Evolutionary conservation across 148 eudicot genomes (phyloP), one percentile per base, ranked within the genome.

Genomic region (Camellia japonica): DNA sequence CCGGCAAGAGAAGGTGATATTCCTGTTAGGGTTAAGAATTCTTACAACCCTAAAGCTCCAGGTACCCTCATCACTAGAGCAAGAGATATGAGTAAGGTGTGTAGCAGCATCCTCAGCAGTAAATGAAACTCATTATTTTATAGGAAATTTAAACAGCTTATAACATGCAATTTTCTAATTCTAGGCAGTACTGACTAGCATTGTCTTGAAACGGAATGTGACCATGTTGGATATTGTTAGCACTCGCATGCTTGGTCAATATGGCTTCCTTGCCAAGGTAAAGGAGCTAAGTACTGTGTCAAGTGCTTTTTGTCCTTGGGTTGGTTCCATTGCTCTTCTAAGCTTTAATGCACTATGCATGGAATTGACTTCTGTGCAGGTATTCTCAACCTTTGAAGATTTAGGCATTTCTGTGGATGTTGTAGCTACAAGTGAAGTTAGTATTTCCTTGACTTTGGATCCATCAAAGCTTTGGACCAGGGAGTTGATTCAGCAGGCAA

Each of bases 381-480:
- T 96, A n/a, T 96, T 96, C 83, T 81, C 99, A 64, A 93, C 74
- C 74, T 96, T 93, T 81, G 94, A 96, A 84, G 97, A 93, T 78
- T 81, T 96, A 79, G 98, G 94, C 70, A 96, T 93, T 80, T 95
- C 99, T 63, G 99, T 95, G 79, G 99, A 95, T 91, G 99, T 93
- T 67, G 97, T 96, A 60, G 99, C 99, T 61, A 96, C 99, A 71
- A 96, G 99, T 89, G 99, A 96, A 89, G 99, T 93, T 74, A 96
- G 99, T 84, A 92, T 93, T 71, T 96, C 99, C 46, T 87, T 96
- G 82, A 96, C 99, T 44, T 81, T 96, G 82, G 99, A 96, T 84
- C 98, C 99, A 63, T 92, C 99, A 13, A 96, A 96, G 89, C 94
- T 96, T 23, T 96, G 99, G 99, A 92, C 94, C 90, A 89, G 99